phyloP scores from a whole-genome alignment of 352 stramenopile species.

The Pythium chondricola region DNA sequence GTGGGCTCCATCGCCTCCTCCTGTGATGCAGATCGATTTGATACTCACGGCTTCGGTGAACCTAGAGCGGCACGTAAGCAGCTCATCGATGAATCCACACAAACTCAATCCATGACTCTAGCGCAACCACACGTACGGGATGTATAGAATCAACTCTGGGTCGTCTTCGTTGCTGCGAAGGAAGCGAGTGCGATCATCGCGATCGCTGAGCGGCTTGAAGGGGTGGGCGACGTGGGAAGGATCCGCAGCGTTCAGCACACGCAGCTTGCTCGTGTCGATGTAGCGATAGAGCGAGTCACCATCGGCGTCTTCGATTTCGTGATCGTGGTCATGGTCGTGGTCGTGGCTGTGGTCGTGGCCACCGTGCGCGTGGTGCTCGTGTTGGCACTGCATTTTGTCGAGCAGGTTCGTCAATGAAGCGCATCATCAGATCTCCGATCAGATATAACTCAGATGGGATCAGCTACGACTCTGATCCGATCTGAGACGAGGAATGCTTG shows the following conservation, averaged over 20 bases:
- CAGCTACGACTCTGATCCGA: background rate
- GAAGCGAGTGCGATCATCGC: conserved; percentile 54
- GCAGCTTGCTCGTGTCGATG: conserved; percentile 85
- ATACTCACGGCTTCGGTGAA: conserved; percentile 86
- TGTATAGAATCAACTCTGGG: conserved; percentile 79
- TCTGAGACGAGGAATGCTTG: background rate
- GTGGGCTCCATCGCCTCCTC: conserved; percentile 66
- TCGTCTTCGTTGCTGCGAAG: conserved; percentile 78
- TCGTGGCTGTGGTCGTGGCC: conserved; percentile 51
- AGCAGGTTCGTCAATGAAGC: conserved; percentile 1
- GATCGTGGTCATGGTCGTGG: conserved; percentile 45
- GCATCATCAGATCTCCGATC: background rate
- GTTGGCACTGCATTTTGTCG: conserved; percentile 44
- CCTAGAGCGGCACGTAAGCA: conserved; percentile 16
- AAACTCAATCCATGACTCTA: background rate
- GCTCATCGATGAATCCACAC: too few species aligned
- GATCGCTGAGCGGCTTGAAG: conserved; percentile 81
- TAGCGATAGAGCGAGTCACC: conserved; percentile 79
- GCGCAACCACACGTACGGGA: conserved; percentile 31
- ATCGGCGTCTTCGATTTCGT: conserved; percentile 64
- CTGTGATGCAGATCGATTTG: conserved; percentile 85
- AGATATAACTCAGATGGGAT: conserved; percentile 8
- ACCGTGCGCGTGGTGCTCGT: conserved; percentile 49
- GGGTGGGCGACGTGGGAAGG: conserved; percentile 51
- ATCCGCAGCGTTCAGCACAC: conserved; percentile 70